phyloP scores from a whole-genome alignment of 305 asterid species.

The Fraxinus xanthoxyloides region DNA sequence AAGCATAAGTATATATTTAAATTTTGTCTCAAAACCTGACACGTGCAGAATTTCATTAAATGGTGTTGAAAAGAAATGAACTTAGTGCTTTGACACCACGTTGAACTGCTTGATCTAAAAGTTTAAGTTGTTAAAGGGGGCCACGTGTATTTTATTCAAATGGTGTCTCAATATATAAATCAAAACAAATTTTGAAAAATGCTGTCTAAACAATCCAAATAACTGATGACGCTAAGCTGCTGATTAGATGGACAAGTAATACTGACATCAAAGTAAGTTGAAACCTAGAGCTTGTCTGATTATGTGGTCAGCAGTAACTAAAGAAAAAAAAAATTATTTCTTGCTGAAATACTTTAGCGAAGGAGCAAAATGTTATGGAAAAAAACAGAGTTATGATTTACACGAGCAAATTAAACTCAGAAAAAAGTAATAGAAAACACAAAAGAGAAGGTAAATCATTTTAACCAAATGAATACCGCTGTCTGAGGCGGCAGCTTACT shows the following conservation, averaged over 20 bases:
- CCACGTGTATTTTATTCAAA: not conserved
- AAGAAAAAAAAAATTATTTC: not conserved
- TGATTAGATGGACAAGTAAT: not conserved
- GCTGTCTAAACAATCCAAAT: not conserved
- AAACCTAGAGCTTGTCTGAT: not conserved
- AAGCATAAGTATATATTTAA: not conserved
- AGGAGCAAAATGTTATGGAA: not conserved
- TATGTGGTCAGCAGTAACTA: conserved; percentile 4
- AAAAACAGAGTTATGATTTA: not conserved
- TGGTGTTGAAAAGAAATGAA: not conserved
- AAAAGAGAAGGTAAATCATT: not conserved
- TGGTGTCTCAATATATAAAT: not conserved
- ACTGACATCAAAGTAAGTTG: not conserved
- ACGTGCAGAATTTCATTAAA: not conserved
- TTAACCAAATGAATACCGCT: not conserved
- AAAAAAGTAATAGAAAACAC: conserved; percentile 1
- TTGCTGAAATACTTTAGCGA: not conserved
- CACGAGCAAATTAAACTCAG: not conserved
- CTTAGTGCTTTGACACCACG: not conserved
- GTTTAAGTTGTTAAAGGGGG: not conserved
- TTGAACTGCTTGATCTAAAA: not conserved
- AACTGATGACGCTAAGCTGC: not conserved
- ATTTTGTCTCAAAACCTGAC: not conserved
- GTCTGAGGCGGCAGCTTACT: not conserved
- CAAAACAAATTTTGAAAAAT: not conserved